Percentiles rank a stretch among this genome's conserved stretches.
Conservation (phyloP, 2,329 filamentous ascomycete species). For the Xylariaceae sp. region DNA sequence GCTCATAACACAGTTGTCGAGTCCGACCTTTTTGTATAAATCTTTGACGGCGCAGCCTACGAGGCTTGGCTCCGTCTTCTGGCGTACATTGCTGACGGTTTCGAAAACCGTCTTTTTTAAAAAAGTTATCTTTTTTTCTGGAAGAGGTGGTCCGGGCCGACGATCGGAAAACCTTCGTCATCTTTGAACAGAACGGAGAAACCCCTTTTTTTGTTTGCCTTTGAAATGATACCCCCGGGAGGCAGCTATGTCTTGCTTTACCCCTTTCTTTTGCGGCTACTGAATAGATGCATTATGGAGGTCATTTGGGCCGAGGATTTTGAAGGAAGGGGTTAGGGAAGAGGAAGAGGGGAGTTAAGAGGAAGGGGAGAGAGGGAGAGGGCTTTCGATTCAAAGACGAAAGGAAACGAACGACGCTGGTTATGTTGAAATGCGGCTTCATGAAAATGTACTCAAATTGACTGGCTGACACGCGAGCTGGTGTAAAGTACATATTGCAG, state of each 20-base stretch:
- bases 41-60: constrained; percentile 11
- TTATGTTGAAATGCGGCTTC: neutral
- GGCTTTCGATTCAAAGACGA: neutral
- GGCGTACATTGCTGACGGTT: constrained; percentile 17
- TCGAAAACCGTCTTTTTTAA: neutral
- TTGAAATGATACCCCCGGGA: constrained; percentile 31
- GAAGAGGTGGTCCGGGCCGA: neutral
- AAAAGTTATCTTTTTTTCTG: neutral
- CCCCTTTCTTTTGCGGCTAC: neutral
- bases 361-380: neutral
- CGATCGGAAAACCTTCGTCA: neutral
- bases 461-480: neutral
- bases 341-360: neutral
- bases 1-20: neutral
- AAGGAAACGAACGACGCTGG: neutral
- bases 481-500: neutral
- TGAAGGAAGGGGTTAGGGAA: neutral
- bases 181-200: constrained; percentile 22
- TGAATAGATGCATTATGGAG: constrained; percentile 5
- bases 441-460: neutral
- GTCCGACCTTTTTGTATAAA: constrained; percentile 9
- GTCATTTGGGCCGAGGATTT: neutral
- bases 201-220: constrained; percentile 24
- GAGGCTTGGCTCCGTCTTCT: constrained; percentile 7
- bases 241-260: constrained; percentile 2